These are phyloP conservation scores for Nicotiana obtusifolia DNA, from an alignment of 257 asterid genomes.

Conservation along the genomic window DNA sequence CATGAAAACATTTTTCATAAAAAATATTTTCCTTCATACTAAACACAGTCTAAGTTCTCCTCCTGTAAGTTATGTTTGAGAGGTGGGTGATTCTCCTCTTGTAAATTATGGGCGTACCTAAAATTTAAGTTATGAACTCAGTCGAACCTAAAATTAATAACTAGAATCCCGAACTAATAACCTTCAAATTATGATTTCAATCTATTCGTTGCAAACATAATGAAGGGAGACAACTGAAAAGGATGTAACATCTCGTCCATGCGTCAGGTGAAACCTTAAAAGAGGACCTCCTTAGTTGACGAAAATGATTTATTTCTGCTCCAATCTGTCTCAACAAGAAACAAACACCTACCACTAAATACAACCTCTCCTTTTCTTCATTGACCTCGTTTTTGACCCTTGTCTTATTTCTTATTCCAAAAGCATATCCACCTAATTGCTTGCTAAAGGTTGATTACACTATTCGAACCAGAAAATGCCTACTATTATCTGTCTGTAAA, in stretches of 20 bases:
- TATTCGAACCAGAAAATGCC: neutral
- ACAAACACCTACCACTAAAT: neutral
- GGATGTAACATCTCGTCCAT: slow-evolving; percentile 13
- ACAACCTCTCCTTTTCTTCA: neutral
- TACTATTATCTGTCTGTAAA: neutral
- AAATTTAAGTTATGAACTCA: too few species aligned
- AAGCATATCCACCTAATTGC: slow-evolving; percentile 8
- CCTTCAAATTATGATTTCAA: too few species aligned
- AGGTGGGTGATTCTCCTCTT: too few species aligned
- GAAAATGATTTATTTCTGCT: neutral
- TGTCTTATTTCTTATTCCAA: slow-evolving; percentile 1
- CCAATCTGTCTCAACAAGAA: neutral
- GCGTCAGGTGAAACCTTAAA: neutral
- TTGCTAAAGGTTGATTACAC: neutral
- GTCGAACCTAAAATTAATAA: too few species aligned
- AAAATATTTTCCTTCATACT: too few species aligned
- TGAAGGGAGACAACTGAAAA: neutral
- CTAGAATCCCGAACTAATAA: too few species aligned
- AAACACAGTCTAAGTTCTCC: too few species aligned
- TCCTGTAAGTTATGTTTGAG: too few species aligned
- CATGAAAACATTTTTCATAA: too few species aligned
- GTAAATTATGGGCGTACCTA: too few species aligned
- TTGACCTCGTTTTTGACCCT: neutral
- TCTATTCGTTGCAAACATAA: too few species aligned
- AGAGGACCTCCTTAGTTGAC: neutral